Conservation (phyloP, 768 basidiomycete species). For the Tephrocybe rancida region DNA sequence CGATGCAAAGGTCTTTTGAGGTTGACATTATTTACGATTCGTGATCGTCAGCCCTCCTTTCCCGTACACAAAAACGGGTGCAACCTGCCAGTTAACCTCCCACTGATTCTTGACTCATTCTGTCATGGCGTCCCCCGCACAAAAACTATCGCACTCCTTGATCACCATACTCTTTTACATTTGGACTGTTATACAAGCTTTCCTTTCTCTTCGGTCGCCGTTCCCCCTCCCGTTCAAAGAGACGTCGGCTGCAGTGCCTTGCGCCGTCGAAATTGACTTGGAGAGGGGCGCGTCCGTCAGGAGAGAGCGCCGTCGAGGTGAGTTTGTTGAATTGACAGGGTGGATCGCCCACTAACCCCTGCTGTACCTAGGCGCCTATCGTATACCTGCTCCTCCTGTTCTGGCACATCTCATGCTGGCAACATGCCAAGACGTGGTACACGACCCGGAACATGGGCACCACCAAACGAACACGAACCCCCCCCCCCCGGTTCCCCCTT, state of each 20-base stretch:
- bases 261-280: slow-evolving; percentile 10
- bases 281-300: slow-evolving; percentile 10
- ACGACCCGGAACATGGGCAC: neutral
- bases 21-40: neutral
- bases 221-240: slow-evolving; percentile 11
- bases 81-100: neutral
- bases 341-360: neutral
- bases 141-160: slow-evolving; percentile 18
- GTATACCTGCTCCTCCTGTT: neutral
- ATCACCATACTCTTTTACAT: slow-evolving; percentile 21
- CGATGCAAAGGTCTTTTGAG: neutral
- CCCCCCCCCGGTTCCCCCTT: slow-evolving; percentile 1
- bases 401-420: neutral
- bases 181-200: slow-evolving; percentile 21
- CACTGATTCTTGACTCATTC: slow-evolving; percentile 1
- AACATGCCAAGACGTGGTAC: neutral
- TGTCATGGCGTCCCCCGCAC: slow-evolving; percentile 17
- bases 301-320: neutral
- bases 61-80: slow-evolving; percentile 2
- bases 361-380: neutral
- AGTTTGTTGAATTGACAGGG: neutral
- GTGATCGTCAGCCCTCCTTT: slow-evolving; percentile 9
- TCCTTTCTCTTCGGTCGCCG: slow-evolving; percentile 17
- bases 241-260: slow-evolving; percentile 15
- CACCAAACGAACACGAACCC: neutral